Percentiles rank a stretch among this genome's conserved stretches.
Evolutionary conservation across 495 filamentous ascomycete genomes (phyloP).

Genomic region (Choiromyces venosus): DNA sequence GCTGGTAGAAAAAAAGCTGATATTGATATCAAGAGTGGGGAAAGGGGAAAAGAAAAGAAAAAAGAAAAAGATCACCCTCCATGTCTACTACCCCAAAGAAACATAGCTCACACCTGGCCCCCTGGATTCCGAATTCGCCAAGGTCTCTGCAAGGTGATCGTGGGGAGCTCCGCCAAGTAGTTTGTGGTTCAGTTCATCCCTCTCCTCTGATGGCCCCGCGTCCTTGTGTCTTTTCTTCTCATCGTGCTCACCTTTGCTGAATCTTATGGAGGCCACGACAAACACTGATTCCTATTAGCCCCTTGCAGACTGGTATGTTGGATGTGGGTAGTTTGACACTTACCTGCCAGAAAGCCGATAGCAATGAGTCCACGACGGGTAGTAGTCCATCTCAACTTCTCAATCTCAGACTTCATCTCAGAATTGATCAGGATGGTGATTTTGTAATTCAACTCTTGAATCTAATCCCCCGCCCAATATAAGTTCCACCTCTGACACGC

Average conservation of each 20-base stretch:
- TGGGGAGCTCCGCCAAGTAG: background rate
- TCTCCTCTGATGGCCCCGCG: slow-evolving; percentile 14
- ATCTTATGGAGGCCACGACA: slow-evolving; percentile 28
- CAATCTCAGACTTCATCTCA: slow-evolving; percentile 83
- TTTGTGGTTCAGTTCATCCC: slow-evolving; percentile 2
- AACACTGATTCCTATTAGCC: slow-evolving; percentile 8
- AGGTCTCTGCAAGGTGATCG: background rate
- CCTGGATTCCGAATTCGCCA: background rate
- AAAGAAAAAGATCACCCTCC: background rate
- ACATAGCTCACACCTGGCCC: slow-evolving; percentile 15
- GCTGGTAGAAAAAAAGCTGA: background rate
- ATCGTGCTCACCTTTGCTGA: slow-evolving; percentile 23
- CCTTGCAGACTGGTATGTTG: slow-evolving; percentile 2
- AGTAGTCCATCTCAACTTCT: slow-evolving; percentile 82
- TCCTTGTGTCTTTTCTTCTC: slow-evolving; percentile 17
- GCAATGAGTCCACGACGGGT: slow-evolving; percentile 80
- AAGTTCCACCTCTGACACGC: background rate
- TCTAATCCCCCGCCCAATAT: slow-evolving; percentile 46
- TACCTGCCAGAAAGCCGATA: slow-evolving; percentile 49
- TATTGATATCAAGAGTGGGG: background rate
- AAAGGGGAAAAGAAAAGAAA: background rate
- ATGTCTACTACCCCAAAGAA: slow-evolving; percentile 24
- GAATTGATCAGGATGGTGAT: slow-evolving; percentile 81
- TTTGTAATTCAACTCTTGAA: slow-evolving; percentile 89
- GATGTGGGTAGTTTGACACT: slow-evolving; percentile 40